Evolutionary conservation across 805 yeast species (phyloP), one percentile per base, ranked within the genome.

Genomic region (Wilhelminamyces savonicus): DNA sequence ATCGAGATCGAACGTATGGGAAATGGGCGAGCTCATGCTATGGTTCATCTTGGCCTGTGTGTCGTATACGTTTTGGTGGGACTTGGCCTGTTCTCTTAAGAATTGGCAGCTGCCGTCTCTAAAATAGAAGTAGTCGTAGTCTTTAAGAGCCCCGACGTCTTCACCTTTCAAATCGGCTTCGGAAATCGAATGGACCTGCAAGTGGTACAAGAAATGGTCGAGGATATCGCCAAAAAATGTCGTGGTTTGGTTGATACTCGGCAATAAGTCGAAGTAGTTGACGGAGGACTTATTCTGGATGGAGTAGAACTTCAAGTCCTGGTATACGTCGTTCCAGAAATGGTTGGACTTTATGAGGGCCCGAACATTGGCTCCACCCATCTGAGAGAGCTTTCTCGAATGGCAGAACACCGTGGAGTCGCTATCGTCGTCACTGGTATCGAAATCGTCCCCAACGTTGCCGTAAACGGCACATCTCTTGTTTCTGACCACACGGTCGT

Each of bases 271-370:
- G 26, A 44, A 46, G 23, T 37, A 46, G 12, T 30, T n/a, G n/a
- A n/a, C n/a, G n/a, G n/a, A n/a, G n/a, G n/a, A n/a, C n/a, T n/a
- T n/a, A n/a, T n/a, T n/a, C n/a, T n/a, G n/a, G n/a, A n/a, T n/a
- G n/a, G n/a, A n/a, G n/a, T n/a, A n/a, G 21, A 37, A 37, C 29
- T 49, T 52, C 19, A 55, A 24, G 30, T 55, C 59, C 29, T 54
- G 58, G 33, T 53, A 53, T n/a, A 54, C 47, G 27, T 44, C 34
- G 35, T 52, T 49, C 59, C 59, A 54, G 27, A 53, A 51, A 27
- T 40, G 49, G 15, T 27, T 26, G 21, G 36, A 36, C 12, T 26
- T 29, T 6, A 40, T n/a, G n/a, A n/a, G n/a, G n/a, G n/a, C n/a
- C n/a, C n/a, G n/a, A n/a, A n/a, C n/a, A n/a, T n/a, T n/a, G n/a